Evolutionary conservation across 257 asterid genomes (phyloP), one percentile per base, ranked within the genome.

Genomic region (Euphrasia confusa): DNA sequence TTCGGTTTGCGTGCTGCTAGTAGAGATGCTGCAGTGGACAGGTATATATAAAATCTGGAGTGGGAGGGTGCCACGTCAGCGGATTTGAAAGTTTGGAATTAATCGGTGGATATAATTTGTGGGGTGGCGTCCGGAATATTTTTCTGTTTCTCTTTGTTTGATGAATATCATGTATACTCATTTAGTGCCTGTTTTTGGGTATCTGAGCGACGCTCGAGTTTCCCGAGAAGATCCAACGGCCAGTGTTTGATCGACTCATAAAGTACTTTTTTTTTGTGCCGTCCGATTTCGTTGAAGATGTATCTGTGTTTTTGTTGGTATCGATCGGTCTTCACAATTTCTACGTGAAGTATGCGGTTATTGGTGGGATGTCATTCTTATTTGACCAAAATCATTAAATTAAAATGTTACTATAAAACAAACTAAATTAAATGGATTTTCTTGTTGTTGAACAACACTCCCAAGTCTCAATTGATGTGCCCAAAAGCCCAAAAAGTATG

Each of bases 81-180:
- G 83, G 83, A 75, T 61, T 69, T 75, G 56, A 72, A 44, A 71
- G 13, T 21, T 72, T 28, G 58, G 56, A 66, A 35, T 75, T 49
- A 75, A 66, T 18, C 10, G 54, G 58, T 33, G 71, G 42, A 37
- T 37, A 53, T 61, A 73, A 70, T 65, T 61, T 21, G 24, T 42
- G 50, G 42, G 24, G 77, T 70, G 81, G 84, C 81, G 76, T 78
- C 81, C 81, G 79, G 61, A 64, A 7, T 37, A 50, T 62, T 21
- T 27, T 12, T 5, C n/a, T 35, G 21, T 15, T 3, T 18, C n/a
- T n/a, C n/a, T 32, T 54, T 21, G 14, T 35, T 26, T 12, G 10
- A 15, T 62, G 8, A 18, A 10, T 42, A 14, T 21, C 24, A 21
- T 1, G 24, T 1, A 21, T 21, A 21, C 24, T 21, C 24, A 17